Percentiles rank a stretch among this genome's conserved stretches.
phyloP scores from a whole-genome alignment of 768 basidiomycete genomes.

The Mycena albidolilacea region DNA sequence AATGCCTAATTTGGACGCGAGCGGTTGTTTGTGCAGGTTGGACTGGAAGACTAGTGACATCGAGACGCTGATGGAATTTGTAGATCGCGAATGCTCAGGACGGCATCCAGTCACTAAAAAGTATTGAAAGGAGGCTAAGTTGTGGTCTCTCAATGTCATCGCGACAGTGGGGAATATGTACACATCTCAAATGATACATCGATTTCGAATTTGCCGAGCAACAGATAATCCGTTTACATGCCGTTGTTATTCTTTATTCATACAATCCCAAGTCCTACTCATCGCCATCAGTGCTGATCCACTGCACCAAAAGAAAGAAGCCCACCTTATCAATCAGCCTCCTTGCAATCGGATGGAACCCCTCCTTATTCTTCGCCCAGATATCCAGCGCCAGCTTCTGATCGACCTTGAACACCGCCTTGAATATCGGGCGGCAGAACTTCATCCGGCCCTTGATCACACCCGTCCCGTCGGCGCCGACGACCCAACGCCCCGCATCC shows the following conservation, averaged over 20 bases:
- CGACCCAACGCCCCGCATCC: constrained; percentile 77
- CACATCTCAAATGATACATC: too few species aligned
- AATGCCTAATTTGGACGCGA: too few species aligned
- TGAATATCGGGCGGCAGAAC: constrained; percentile 82
- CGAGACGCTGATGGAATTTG: too few species aligned
- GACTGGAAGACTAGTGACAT: too few species aligned
- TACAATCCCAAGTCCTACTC: constrained; percentile 23
- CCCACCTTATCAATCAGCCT: constrained; percentile 83
- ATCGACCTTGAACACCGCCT: constrained; percentile 70
- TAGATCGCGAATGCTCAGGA: too few species aligned
- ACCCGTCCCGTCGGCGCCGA: constrained; percentile 73
- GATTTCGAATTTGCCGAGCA: too few species aligned
- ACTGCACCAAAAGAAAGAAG: not conserved
- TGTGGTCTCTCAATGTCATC: too few species aligned
- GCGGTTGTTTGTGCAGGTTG: too few species aligned
- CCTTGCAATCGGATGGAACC: constrained; percentile 85
- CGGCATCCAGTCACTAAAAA: too few species aligned
- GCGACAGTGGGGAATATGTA: too few species aligned
- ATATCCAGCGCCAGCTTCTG: constrained; percentile 62
- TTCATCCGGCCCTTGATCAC: constrained; percentile 89
- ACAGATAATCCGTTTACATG: too few species aligned
- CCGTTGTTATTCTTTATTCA: constrained; percentile 8
- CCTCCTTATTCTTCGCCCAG: constrained; percentile 63
- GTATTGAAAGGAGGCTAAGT: too few species aligned
- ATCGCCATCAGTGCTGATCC: not conserved